These are phyloP conservation scores for Annulohypoxylon moriforme DNA, from an alignment of 495 filamentous ascomycete genomes.

Conservation along the genomic window DNA sequence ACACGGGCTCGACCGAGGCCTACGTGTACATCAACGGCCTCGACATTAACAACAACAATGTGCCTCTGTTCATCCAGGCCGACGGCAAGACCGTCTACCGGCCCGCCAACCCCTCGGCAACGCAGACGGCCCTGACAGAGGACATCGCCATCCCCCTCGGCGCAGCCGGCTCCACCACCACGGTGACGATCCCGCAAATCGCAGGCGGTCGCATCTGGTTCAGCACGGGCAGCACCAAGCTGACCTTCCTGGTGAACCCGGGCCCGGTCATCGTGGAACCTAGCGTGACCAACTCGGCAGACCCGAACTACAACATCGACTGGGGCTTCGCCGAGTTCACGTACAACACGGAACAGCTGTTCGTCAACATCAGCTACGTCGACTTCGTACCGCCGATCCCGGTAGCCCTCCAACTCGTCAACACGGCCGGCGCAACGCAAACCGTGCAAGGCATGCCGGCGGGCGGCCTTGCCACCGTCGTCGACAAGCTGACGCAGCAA, in stretches of 20 bases:
- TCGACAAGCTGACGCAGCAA: constrained; percentile 64
- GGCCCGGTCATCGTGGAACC: constrained; percentile 77
- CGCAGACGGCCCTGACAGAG: constrained; percentile 54
- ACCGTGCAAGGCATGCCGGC: constrained; percentile 68
- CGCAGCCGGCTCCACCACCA: constrained; percentile 65
- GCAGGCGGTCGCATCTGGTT: constrained; percentile 80
- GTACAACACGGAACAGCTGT: constrained; percentile 72
- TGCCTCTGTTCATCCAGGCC: constrained; percentile 69
- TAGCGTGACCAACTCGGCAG: constrained; percentile 70
- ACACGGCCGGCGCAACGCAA: constrained; percentile 62
- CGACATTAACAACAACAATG: constrained; percentile 69
- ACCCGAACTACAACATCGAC: constrained; percentile 70
- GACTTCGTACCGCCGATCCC: constrained; percentile 75
- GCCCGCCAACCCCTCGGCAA: constrained; percentile 45
- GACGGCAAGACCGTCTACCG: constrained; percentile 60
- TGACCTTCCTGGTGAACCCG: constrained; percentile 78
- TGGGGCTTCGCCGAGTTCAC: constrained; percentile 84
- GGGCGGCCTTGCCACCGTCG: constrained; percentile 67
- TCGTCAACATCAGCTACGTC: constrained; percentile 79
- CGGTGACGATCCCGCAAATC: constrained; percentile 72
- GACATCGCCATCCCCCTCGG: constrained; percentile 74
- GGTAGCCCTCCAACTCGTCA: constrained; percentile 69
- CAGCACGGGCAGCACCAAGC: constrained; percentile 61
- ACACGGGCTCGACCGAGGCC: constrained; percentile 67
- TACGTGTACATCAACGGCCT: constrained; percentile 79